A percentile compares a stretch with the other conserved stretches of the same genome.
phyloP scores from a whole-genome alignment of 805 yeast species.

The Spathaspora arborariae region DNA sequence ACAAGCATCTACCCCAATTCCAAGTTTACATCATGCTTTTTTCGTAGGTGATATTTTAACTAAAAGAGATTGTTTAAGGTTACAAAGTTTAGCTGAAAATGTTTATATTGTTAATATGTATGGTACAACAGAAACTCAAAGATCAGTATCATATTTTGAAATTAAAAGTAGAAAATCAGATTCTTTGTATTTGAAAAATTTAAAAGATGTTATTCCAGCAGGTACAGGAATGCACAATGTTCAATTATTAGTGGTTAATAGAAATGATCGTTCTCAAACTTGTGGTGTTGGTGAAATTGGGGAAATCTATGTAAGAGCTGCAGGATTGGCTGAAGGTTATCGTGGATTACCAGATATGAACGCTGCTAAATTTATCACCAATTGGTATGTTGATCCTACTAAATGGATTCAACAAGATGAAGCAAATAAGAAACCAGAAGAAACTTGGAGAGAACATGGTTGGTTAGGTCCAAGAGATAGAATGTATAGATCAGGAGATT shows the following conservation, averaged over 20 bases:
- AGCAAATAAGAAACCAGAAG: constrained; percentile 36
- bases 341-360: constrained; percentile 87
- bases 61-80: constrained; percentile 91
- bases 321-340: constrained; percentile 95
- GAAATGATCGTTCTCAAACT: constrained; percentile 80
- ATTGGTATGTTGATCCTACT: constrained; percentile 79
- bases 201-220: constrained; percentile 97
- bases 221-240: constrained; percentile 97
- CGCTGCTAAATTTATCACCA: constrained; percentile 78
- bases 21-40: constrained; percentile 89
- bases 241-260: constrained; percentile 87
- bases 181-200: constrained; percentile 69
- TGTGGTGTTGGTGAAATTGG: constrained; percentile 99
- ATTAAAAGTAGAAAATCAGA: constrained; percentile 71
- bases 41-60: constrained; percentile 97
- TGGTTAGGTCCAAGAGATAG: constrained; percentile 97
- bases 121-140: constrained; percentile 98
- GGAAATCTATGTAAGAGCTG: constrained; percentile 97
- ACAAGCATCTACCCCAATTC: constrained; percentile 86
- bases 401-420: constrained; percentile 61
- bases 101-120: constrained; percentile 94
- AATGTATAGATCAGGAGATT: constrained; percentile 93
- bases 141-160: constrained; percentile 94
- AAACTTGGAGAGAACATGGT: constrained; percentile 64
- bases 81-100: constrained; percentile 88